Conservation (phyloP, 73 alveolate species). For the Paramecium biaurelia region DNA sequence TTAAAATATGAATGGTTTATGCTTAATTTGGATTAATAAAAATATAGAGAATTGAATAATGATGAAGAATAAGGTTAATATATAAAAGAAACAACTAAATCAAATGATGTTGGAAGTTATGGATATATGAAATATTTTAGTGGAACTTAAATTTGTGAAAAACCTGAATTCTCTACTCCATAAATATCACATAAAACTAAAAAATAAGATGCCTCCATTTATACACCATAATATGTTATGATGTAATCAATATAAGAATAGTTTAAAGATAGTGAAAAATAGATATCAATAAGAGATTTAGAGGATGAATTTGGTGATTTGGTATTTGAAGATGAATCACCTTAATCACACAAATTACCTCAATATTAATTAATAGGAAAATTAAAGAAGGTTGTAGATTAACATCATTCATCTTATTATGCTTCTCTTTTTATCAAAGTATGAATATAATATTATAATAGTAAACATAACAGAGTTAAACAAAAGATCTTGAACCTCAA, state of each 20-base stretch:
- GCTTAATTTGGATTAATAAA: not conserved
- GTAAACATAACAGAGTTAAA: not conserved
- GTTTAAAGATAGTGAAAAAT: not conserved
- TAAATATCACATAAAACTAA: not conserved
- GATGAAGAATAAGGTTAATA: not conserved
- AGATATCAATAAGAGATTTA: not conserved
- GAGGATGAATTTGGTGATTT: not conserved
- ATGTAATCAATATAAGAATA: not conserved
- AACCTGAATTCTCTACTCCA: not conserved
- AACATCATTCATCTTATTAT: not conserved
- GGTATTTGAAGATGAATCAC: not conserved
- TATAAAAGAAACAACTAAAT: not conserved
- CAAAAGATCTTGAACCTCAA: not conserved
- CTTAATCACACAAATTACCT: slow-evolving; percentile 12
- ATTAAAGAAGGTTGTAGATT: not conserved
- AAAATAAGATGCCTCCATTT: not conserved
- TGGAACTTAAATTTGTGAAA: not conserved
- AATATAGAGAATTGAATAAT: not conserved
- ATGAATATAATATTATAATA: not conserved
- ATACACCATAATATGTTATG: not conserved
- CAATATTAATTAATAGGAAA: slow-evolving; percentile 20
- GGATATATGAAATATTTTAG: not conserved
- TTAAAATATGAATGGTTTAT: slow-evolving; percentile 59
- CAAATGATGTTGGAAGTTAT: not conserved
- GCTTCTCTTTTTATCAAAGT: not conserved